Conservation (phyloP, 495 filamentous ascomycete genomes). For the Penicillium diatomitis region DNA sequence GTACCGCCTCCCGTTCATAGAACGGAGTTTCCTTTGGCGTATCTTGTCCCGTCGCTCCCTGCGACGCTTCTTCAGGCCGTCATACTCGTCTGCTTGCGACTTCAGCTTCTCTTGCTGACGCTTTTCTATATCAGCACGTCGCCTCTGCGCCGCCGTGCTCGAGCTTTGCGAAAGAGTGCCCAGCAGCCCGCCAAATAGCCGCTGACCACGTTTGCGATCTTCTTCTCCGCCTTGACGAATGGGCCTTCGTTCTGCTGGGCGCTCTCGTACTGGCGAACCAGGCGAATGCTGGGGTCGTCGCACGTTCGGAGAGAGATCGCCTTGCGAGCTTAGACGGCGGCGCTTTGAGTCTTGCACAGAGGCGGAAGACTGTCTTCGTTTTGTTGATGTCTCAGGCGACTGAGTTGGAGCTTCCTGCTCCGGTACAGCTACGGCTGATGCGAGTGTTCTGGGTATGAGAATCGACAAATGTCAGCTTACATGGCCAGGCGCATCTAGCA, state of each 20-base stretch:
- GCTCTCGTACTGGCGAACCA: slow-evolving; percentile 6
- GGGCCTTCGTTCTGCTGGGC: slow-evolving; percentile 35
- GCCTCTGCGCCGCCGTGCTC: slow-evolving; percentile 57
- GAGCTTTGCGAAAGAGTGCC: slow-evolving; percentile 79
- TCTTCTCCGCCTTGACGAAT: slow-evolving; percentile 46
- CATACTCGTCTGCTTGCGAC: slow-evolving; percentile 59
- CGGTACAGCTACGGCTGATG: slow-evolving; percentile 58
- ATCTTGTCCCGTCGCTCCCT: slow-evolving; percentile 50
- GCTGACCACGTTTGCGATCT: slow-evolving; percentile 78
- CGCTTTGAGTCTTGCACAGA: slow-evolving; percentile 49
- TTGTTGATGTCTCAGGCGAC: slow-evolving; percentile 30
- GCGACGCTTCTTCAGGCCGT: slow-evolving; percentile 57
- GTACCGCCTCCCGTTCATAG: slow-evolving; percentile 71
- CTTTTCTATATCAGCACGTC: slow-evolving; percentile 80
- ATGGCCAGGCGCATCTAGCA: not conserved
- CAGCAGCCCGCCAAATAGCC: slow-evolving; percentile 82
- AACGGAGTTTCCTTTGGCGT: slow-evolving; percentile 62
- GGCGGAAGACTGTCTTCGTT: slow-evolving; percentile 49
- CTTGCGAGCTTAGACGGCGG: slow-evolving; percentile 36
- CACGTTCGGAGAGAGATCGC: slow-evolving; percentile 11
- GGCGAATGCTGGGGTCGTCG: slow-evolving; percentile 8
- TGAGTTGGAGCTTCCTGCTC: slow-evolving; percentile 29
- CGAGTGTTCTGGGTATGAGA: slow-evolving; percentile 33
- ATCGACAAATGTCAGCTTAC: slow-evolving; percentile 2
- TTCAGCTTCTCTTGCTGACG: slow-evolving; percentile 78